Percentiles rank a stretch among this genome's conserved stretches.
phyloP scores from a whole-genome alignment of 169 alveolate species.

The Eimeria mitis region DNA sequence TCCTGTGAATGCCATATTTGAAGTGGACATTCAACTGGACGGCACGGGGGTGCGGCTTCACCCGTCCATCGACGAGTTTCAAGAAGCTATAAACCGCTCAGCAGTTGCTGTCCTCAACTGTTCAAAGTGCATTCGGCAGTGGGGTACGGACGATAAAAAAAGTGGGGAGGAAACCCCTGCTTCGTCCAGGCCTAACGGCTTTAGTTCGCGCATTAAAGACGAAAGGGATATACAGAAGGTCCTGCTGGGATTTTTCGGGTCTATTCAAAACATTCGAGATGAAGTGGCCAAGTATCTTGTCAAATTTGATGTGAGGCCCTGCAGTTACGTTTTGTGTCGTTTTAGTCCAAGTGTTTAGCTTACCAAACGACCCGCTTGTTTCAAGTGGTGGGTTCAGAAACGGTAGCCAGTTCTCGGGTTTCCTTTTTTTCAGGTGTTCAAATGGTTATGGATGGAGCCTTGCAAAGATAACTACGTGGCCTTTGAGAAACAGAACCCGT shows the following conservation, averaged over 20 bases:
- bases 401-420: slow-evolving; percentile 14
- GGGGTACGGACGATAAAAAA: slow-evolving; percentile 86
- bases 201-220: slow-evolving; percentile 95
- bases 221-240: slow-evolving; percentile 97
- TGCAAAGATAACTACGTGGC: slow-evolving; percentile 90
- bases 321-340: background rate
- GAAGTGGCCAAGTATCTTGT: slow-evolving; percentile 91
- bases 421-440: slow-evolving; percentile 88
- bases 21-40: slow-evolving; percentile 93
- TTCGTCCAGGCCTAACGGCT: slow-evolving; percentile 84
- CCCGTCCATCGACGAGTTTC: slow-evolving; percentile 95
- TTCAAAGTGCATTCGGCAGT: slow-evolving; percentile 93
- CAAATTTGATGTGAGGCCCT: slow-evolving; percentile 65
- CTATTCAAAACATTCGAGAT: slow-evolving; percentile 95
- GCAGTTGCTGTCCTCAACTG: slow-evolving; percentile 96
- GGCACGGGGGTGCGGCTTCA: slow-evolving; percentile 92
- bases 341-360: background rate
- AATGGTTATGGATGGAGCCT: slow-evolving; percentile 93
- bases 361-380: background rate
- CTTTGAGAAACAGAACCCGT: slow-evolving; percentile 91
- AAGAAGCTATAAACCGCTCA: slow-evolving; percentile 94
- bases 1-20: slow-evolving; percentile 91
- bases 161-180: background rate
- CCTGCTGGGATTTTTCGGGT: slow-evolving; percentile 95
- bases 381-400: background rate